Percentiles rank a stretch among this genome's conserved stretches.
phyloP scores from a whole-genome alignment of 202 grass and related monocot genomes.

The Cymbopogon flexuosus region DNA sequence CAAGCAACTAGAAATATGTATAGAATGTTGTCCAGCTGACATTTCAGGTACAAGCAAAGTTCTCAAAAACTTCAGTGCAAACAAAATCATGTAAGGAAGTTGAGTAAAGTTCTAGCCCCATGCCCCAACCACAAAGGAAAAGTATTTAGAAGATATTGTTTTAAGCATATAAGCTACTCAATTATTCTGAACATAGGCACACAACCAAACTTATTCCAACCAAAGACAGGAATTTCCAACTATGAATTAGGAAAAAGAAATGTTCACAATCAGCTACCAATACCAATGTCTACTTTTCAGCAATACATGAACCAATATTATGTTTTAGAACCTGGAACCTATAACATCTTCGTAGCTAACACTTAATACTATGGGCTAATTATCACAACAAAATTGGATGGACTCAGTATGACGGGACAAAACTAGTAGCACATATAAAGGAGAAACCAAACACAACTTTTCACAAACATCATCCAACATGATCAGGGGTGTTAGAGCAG shows the following conservation, averaged over 20 bases:
- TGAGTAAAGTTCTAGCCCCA: background rate
- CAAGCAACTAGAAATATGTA: background rate
- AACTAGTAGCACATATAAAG: background rate
- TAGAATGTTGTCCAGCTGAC: background rate
- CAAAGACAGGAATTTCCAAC: background rate
- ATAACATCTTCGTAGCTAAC: background rate
- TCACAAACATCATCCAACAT: constrained; percentile 3
- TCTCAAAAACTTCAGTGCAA: background rate
- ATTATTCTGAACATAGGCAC: background rate
- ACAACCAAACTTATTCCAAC: background rate
- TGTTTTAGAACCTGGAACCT: background rate
- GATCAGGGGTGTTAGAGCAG: background rate
- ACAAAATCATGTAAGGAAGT: background rate
- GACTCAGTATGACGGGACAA: background rate
- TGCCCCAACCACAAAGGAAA: background rate
- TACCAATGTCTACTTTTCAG: background rate
- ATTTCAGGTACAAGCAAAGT: background rate
- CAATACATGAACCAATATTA: background rate
- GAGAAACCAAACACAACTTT: background rate
- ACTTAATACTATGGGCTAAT: background rate
- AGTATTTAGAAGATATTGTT: background rate
- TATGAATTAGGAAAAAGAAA: background rate
- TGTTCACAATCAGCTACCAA: background rate
- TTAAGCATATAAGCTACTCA: constrained; percentile 3
- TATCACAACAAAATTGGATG: background rate